These are phyloP conservation scores for Penicillium capsulatum DNA, from an alignment of 2,329 filamentous ascomycete species.

Conservation along the genomic window DNA sequence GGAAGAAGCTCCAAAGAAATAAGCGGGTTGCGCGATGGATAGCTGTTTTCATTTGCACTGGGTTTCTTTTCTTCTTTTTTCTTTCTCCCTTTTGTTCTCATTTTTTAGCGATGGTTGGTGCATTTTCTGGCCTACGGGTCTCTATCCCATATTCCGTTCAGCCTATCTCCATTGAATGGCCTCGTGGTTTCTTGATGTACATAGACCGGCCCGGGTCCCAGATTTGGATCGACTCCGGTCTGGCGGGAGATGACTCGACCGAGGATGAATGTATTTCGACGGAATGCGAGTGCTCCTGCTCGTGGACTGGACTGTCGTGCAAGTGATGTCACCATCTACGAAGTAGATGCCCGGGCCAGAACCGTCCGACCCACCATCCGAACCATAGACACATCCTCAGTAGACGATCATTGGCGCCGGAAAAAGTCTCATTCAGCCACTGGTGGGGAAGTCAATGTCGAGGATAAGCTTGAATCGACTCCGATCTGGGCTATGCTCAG, in stretches of 20 bases:
- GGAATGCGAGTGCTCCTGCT: too few species aligned
- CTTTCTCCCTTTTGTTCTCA: conserved; percentile 13
- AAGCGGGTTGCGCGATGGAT: conserved; percentile 10
- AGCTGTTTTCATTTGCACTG: not conserved
- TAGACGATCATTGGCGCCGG: conserved; percentile 13
- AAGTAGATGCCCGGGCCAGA: too few species aligned
- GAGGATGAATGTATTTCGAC: too few species aligned
- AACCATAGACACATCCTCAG: not conserved
- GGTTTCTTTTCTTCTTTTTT: conserved; percentile 4
- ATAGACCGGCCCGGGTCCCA: conserved; percentile 9
- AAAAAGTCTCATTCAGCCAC: conserved; percentile 19
- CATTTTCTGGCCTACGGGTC: conserved; percentile 12
- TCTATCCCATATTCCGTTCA: too few species aligned
- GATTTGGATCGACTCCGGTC: not conserved
- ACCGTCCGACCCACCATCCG: too few species aligned
- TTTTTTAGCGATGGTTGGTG: conserved; percentile 27
- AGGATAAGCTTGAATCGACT: conserved; percentile 13
- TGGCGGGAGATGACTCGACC: conserved; percentile 1
- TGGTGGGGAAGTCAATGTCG: conserved; percentile 10
- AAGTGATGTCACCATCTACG: too few species aligned
- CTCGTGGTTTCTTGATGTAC: conserved; percentile 18
- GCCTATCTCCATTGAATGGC: not conserved
- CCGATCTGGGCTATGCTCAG: not conserved
- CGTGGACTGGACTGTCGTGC: too few species aligned
- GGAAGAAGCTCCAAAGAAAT: conserved; percentile 9